Evolutionary conservation across 2,329 filamentous ascomycete genomes (phyloP).

Genomic region (Fusarium poae): DNA sequence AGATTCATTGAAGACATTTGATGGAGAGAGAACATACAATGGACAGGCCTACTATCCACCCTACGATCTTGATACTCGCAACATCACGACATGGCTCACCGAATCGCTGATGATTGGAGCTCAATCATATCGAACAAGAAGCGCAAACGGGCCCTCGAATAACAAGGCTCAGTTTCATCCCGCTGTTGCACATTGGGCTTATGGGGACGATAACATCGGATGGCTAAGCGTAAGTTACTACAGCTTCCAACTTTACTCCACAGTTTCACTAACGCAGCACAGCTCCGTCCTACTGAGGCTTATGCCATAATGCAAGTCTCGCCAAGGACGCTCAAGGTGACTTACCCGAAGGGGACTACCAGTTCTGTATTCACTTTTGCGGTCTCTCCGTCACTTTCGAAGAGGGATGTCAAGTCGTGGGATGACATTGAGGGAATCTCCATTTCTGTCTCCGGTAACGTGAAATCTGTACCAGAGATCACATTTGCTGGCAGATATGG

Average conservation of each 20-base stretch:
- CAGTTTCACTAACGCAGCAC: not conserved
- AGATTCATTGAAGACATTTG: conserved; percentile 14
- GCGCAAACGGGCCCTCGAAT: conserved; percentile 21
- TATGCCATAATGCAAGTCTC: conserved; percentile 23
- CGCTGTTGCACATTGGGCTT: conserved; percentile 20
- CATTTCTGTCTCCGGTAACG: conserved; percentile 17
- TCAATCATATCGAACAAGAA: conserved; percentile 54
- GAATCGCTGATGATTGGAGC: conserved; percentile 68
- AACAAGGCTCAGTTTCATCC: conserved; percentile 27
- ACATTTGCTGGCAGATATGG: conserved; percentile 22
- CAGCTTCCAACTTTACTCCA: rapidly evolving
- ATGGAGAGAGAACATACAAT: conserved; percentile 15
- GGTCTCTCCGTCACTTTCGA: conserved; percentile 17
- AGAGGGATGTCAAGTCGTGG: conserved; percentile 24
- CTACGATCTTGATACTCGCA: conserved; percentile 62
- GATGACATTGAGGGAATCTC: conserved; percentile 10
- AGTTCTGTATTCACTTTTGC: conserved; percentile 23
- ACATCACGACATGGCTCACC: conserved; percentile 69
- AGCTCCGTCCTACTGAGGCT: conserved; percentile 20
- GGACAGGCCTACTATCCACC: conserved; percentile 26
- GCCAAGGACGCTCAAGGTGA: conserved; percentile 7
- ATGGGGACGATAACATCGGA: conserved; percentile 12
- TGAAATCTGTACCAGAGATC: not conserved
- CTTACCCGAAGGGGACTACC: not conserved
- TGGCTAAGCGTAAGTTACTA: conserved; percentile 22